phyloP scores from a whole-genome alignment of 495 filamentous ascomycete species.

The Parathielavia appendiculata region DNA sequence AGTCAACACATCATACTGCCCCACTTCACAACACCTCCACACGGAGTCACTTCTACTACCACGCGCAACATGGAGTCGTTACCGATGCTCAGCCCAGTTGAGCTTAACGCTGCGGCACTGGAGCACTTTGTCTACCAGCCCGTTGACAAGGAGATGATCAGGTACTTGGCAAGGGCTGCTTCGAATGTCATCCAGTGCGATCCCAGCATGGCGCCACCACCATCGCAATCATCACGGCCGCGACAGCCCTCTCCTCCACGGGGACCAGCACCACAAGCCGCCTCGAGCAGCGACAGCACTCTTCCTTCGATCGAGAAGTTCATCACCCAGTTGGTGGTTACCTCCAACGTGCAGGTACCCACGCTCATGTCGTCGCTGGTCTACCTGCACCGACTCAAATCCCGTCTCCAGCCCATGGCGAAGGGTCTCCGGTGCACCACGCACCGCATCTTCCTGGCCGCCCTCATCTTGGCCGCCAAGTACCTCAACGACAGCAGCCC shows the following conservation, averaged over 20 bases:
- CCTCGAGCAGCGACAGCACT: slow-evolving; percentile 35
- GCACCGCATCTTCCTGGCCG: slow-evolving; percentile 93
- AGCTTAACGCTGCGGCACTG: slow-evolving; percentile 73
- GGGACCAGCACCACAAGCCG: slow-evolving; percentile 57
- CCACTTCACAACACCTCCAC: not conserved
- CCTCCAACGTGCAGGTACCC: slow-evolving; percentile 93
- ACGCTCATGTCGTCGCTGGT: slow-evolving; percentile 95
- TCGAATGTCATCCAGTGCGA: slow-evolving; percentile 90
- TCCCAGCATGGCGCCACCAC: slow-evolving; percentile 42
- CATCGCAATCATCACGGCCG: slow-evolving; percentile 21
- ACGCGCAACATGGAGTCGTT: slow-evolving; percentile 34
- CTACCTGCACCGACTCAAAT: slow-evolving; percentile 79
- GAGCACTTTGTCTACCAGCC: slow-evolving; percentile 81
- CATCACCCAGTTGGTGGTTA: slow-evolving; percentile 82
- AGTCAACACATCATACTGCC: slow-evolving; percentile 11
- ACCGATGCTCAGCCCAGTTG: slow-evolving; percentile 35
- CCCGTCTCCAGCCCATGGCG: slow-evolving; percentile 82
- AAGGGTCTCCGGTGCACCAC: slow-evolving; percentile 97
- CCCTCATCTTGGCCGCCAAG: slow-evolving; percentile 89
- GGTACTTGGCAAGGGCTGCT: slow-evolving; percentile 76
- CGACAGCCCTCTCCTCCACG: slow-evolving; percentile 59
- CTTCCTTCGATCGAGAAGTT: slow-evolving; percentile 82
- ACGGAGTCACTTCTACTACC: slow-evolving; percentile 17
- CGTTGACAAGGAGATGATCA: slow-evolving; percentile 79
- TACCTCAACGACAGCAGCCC: slow-evolving; percentile 97